Evolutionary conservation across 1,139 yeast species (phyloP), one percentile per base, ranked within the genome.

Genomic region (Protomyces gravidus): DNA sequence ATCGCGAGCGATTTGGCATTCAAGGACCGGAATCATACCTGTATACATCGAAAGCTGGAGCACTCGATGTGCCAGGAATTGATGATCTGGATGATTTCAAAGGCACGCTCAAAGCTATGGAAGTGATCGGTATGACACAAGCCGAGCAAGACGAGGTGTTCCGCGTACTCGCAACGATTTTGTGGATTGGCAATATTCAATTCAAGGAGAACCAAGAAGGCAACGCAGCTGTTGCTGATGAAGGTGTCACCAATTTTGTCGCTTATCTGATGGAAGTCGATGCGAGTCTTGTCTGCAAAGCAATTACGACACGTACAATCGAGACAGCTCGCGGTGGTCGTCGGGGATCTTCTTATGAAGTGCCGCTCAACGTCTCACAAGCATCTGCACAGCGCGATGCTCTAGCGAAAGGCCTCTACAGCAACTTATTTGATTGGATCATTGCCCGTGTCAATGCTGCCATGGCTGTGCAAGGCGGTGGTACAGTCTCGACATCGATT

Each of bases 301-400:
- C 96, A 0, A 70, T 94, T 30, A 80, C 83, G 5, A 92, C 88
- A 68, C 81, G 96, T 73, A 81, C 88, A 33, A 82, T 94, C 75
- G 96, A 92, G 71, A 90, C 98, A 0, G 80, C 84, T 48, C 71
- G 75, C 36, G 94, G 95, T 65, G 82, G 84, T 80, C 82, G 84
- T 67, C 79, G 97, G 68, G 97, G 97, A 13, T 89, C 96, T 6
- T 83, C 94, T 2, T 94, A 92, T 70, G 96, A 94, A 70, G 94
- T 89, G 32, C 98, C 98, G 0, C 78, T 94, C 66, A 94, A 94
- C 68, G 80, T 81, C 39, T 89, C 87, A 1, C 99, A 94, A 72
- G 98, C 98, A 0, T 82, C 85, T 4, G 95, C 98, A 1, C 96
- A 89, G 9, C 81, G 95, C 66, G 97, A 94, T 72, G 97, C 97